Evolutionary conservation across 169 alveolate species (phyloP).

Genomic region (Eimeria tenella): DNA sequence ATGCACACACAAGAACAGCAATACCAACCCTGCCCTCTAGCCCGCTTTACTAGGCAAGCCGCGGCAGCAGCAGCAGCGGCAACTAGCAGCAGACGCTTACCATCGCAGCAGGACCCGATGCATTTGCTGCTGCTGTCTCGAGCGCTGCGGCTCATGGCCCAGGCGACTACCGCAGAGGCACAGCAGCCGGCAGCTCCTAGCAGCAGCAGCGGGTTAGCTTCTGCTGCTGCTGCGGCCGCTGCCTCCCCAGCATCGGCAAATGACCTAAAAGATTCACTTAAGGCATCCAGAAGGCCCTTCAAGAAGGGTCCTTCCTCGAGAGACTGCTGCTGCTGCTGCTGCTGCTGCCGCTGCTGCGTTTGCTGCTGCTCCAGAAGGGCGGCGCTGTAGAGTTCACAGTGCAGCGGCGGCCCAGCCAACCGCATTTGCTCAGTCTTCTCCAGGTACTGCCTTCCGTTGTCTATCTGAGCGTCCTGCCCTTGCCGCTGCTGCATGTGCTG

Average conservation of each 20-base stretch:
- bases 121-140: background rate
- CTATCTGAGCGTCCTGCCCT: background rate
- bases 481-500: background rate
- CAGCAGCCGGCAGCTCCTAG: constrained; percentile 1
- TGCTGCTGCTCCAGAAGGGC: background rate
- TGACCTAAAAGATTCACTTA: background rate
- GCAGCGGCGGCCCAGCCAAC: background rate
- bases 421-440: background rate
- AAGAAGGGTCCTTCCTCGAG: background rate
- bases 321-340: background rate
- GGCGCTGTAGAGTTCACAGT: background rate
- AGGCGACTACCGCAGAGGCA: background rate
- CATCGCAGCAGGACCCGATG: background rate
- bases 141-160: background rate
- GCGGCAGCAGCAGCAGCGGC: background rate
- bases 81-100: background rate
- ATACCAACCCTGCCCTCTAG: background rate
- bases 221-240: background rate
- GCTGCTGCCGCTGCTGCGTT: background rate
- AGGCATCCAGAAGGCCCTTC: background rate
- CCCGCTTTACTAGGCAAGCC: background rate
- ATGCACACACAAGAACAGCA: background rate
- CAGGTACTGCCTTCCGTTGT: background rate
- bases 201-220: background rate
- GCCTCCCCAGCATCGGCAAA: background rate